A percentile compares a stretch with the other conserved stretches of the same genome.
Conservation (phyloP, 2,329 filamentous ascomycete genomes). For the Fusarium cyanostomum region DNA sequence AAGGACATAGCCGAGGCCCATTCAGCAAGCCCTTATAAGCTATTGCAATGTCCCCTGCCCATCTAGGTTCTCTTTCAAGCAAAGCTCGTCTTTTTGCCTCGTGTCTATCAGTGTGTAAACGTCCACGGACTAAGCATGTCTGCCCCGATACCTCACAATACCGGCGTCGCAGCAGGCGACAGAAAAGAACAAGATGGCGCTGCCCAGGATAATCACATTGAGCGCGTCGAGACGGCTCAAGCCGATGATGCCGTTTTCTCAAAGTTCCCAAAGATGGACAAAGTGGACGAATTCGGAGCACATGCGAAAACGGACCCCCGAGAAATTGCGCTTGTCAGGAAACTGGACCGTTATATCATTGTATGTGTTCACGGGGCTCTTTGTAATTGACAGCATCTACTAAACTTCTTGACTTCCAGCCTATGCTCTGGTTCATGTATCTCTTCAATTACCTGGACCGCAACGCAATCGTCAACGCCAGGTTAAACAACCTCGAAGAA, state of each 20-base stretch:
- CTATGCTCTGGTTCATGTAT: constrained; percentile 53
- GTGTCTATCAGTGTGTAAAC: too few species aligned
- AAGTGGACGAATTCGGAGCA: constrained; percentile 35
- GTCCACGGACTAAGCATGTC: too few species aligned
- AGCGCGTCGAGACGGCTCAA: constrained; percentile 17
- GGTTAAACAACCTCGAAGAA: constrained; percentile 61
- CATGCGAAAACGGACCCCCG: constrained; percentile 34
- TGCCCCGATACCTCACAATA: not conserved
- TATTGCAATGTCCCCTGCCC: too few species aligned
- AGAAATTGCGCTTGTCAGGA: constrained; percentile 34
- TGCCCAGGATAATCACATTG: constrained; percentile 18
- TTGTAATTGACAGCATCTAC: not conserved
- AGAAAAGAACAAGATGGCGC: not conserved
- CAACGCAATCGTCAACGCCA: constrained; percentile 66
- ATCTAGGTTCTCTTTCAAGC: too few species aligned
- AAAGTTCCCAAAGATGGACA: constrained; percentile 33
- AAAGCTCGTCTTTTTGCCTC: too few species aligned
- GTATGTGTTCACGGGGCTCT: not conserved
- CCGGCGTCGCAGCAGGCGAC: not conserved
- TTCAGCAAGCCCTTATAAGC: not conserved
- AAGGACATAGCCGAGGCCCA: not conserved
- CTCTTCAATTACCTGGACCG: constrained; percentile 56
- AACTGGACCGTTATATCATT: constrained; percentile 30
- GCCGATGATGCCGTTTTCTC: constrained; percentile 17
- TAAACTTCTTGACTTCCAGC: constrained; percentile 13